phyloP scores from a whole-genome alignment of 345 rosid genomes.

The Leavenworthia alabamica region DNA sequence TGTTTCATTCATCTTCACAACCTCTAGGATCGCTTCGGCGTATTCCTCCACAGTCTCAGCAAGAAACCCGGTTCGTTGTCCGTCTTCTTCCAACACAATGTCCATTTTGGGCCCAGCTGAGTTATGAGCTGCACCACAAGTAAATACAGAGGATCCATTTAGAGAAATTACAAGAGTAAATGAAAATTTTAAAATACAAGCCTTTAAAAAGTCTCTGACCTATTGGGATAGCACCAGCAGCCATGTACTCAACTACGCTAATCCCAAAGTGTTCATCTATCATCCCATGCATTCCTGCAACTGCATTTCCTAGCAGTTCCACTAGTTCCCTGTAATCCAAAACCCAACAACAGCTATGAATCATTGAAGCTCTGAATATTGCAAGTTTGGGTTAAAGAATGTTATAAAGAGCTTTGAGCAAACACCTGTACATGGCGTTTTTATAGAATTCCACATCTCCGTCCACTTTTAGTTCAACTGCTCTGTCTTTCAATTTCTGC shows the following conservation, averaged over 20 bases:
- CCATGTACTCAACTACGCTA: slow-evolving; percentile 87
- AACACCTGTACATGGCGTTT: slow-evolving; percentile 71
- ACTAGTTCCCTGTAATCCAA: slow-evolving; percentile 60
- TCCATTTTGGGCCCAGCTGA: slow-evolving; percentile 97
- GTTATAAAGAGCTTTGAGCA: not conserved
- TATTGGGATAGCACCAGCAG: slow-evolving; percentile 93
- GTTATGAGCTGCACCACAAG: slow-evolving; percentile 59
- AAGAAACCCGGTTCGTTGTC: slow-evolving; percentile 77
- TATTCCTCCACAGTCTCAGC: slow-evolving; percentile 64
- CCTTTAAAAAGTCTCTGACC: slow-evolving; percentile 38
- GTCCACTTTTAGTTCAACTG: slow-evolving; percentile 54
- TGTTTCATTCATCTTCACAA: slow-evolving; percentile 50
- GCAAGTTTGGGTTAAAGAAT: not conserved
- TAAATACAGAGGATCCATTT: not conserved
- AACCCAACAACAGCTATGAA: not conserved
- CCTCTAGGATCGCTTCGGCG: slow-evolving; percentile 58
- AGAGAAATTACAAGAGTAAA: not conserved
- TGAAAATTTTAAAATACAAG: not conserved
- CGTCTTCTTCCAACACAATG: slow-evolving; percentile 82
- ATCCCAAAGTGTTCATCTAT: slow-evolving; percentile 91
- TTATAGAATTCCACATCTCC: slow-evolving; percentile 64
- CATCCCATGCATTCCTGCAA: slow-evolving; percentile 79
- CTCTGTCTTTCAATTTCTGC: slow-evolving; percentile 62
- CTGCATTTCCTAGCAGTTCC: slow-evolving; percentile 62
- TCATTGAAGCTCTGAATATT: slow-evolving; percentile 1